Percentiles rank a stretch among this genome's conserved stretches.
Evolutionary conservation across 2,329 filamentous ascomycete genomes (phyloP).

Genomic region (Colletotrichum incanum): DNA sequence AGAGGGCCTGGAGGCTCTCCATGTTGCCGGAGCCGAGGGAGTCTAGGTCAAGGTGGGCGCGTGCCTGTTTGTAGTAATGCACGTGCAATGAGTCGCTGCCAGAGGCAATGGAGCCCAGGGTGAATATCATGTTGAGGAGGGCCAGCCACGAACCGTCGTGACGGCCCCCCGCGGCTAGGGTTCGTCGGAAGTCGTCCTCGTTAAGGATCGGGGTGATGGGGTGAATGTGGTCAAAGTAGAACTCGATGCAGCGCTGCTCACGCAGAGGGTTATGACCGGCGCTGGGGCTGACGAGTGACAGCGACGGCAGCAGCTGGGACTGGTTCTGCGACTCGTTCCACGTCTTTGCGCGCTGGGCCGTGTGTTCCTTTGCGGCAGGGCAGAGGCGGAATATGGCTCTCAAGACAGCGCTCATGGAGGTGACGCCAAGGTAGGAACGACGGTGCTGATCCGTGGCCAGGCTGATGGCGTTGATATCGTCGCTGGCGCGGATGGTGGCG

Average conservation of each 20-base stretch:
- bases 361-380: conserved; percentile 50
- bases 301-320: conserved; percentile 50
- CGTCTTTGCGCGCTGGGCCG: conserved; percentile 47
- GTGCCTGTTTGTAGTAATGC: conserved; percentile 70
- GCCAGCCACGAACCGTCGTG: conserved; percentile 73
- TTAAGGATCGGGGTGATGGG: conserved; percentile 73
- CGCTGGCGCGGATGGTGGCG: conserved; percentile 46
- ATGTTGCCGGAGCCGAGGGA: conserved; percentile 63
- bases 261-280: conserved; percentile 56
- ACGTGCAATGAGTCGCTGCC: conserved; percentile 70
- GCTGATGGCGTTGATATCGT: conserved; percentile 56
- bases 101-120: conserved; percentile 73
- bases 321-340: conserved; percentile 48
- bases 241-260: conserved; percentile 65
- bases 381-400: conserved; percentile 67
- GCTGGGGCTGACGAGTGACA: conserved; percentile 50
- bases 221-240: conserved; percentile 75
- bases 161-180: conserved; percentile 56
- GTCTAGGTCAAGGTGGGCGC: conserved; percentile 68
- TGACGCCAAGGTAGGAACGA: conserved; percentile 75
- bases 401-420: conserved; percentile 74
- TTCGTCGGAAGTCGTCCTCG: conserved; percentile 66
- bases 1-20: conserved; percentile 46
- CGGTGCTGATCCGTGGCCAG: conserved; percentile 68
- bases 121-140: conserved; percentile 75